Base-by-base conservation (phyloP, 441 rosid species). In the Pelargonium hybrid region DNA sequence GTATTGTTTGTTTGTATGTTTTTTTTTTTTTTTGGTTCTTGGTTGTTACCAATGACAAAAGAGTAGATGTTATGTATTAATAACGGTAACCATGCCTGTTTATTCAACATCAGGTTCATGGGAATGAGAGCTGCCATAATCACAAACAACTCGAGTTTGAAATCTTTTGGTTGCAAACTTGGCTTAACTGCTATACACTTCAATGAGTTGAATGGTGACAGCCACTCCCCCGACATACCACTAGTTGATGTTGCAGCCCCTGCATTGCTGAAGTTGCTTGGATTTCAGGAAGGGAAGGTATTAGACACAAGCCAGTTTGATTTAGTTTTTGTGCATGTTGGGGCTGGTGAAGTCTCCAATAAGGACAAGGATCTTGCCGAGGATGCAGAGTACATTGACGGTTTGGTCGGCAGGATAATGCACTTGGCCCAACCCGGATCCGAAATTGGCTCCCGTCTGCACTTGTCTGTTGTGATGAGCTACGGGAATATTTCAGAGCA, bases 121-220 rank as follows among this genome's bases (percentile, higher is more conserved):
- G 95, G 91, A 71, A 74, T 93, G 86, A 91, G 74, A 84, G 88
- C 89, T 78, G 91, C 95, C 72, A 25, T 88, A 37, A 71, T 91
- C 34, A 88, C 92, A 0, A 83, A 82, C 69, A 80, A 71, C 73
- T 73, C 82, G 17, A 63, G 70, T 48, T 73, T 82, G 83, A 81
- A 64, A 73, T 86, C 88, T 61, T 88, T 91, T 6, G 85, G 81
- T 52, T 79, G 72, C 66, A 78, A 81, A 76, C 79, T 90, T 1
- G 93, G 93, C 69, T 82, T 85, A 52, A 74, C 76, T 71, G 65
- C 69, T 6, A 71, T 56, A 18, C 34, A 29, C 4, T 29, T 29
- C 34, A 29, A 29, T 29, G 34, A 29, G 34, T 29, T 29, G 34
- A 29, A 2, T 29, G 34, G 34, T 29, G 34, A 29, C 34, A 29